Base-by-base conservation (phyloP, 371 early-diverging fungal species). In the Syncephalastrum racemosum region DNA sequence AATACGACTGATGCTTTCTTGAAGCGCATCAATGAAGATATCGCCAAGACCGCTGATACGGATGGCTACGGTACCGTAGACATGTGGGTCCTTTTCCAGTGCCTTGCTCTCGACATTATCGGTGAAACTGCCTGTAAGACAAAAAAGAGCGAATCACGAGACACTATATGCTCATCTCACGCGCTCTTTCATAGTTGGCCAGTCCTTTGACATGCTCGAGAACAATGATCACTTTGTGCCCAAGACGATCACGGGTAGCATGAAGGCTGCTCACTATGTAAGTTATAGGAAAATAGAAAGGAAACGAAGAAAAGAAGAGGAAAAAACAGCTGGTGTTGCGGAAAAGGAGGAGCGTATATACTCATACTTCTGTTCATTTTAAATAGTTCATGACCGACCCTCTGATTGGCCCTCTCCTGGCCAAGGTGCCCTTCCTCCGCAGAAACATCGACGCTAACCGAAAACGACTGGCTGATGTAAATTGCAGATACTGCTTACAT, bases 21-120 rank as follows among this genome's bases (percentile, higher is more conserved):
- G 0, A 39, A 49, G 4, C 60, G 63, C 15, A 54, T 78, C 3
- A 55, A 52, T 3, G 43, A 42, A 2, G 56, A 63, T 0, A 68
- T 74, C 15, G 51, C 23, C 5, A 47, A 59, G 5, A 27, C 59
- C 1, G 13, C 46, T 4, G n/a, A 40, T 13, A 42, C 15, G 13
- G 53, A 53, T 48, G 59, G 59, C 1, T 59, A 59, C 53, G 59
- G 59, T n/a, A 25, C 40, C 15, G 49, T 73, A 4, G 76, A 79
- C 24, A 63, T 75, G 7, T 75, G 71, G 71, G 55, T 40, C 1
- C 50, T 75, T 14, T 40, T 70, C 15, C 72, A 77, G 23, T 59
- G 65, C 25, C 63, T 70, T 24, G 68, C 78, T 2, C 41, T 75
- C 22, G 82, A 84, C 63, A 62, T 82, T 6, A 76, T 81, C 54